These are phyloP conservation scores for Metschnikowia corniflorae DNA, from an alignment of 805 yeast genomes.

Conservation along the genomic window DNA sequence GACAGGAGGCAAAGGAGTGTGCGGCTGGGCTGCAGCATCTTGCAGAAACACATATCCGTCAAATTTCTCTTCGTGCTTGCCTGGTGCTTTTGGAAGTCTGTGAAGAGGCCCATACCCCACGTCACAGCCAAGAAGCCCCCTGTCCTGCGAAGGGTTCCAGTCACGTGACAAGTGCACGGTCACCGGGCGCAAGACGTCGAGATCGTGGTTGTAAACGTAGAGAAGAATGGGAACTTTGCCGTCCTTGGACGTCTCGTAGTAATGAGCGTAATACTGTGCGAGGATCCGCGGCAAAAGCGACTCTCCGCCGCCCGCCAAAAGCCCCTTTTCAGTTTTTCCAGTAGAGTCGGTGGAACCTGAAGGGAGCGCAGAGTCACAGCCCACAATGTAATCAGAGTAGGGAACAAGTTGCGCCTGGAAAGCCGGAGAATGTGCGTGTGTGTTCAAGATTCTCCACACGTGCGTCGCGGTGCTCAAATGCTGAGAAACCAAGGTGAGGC, in stretches of 20 bases:
- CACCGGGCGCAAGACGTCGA: slow-evolving; percentile 82
- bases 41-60: not conserved
- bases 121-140: slow-evolving; percentile 86
- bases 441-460: slow-evolving; percentile 81
- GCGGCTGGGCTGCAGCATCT: not conserved
- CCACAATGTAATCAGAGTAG: slow-evolving; percentile 83
- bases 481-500: slow-evolving; percentile 71
- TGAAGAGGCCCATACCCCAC: slow-evolving; percentile 92
- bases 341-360: slow-evolving; percentile 63
- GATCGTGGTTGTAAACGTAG: slow-evolving; percentile 81
- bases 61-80: not conserved
- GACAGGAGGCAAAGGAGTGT: not conserved
- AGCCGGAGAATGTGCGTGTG: slow-evolving; percentile 77
- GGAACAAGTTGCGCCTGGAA: slow-evolving; percentile 78
- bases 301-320: slow-evolving; percentile 85
- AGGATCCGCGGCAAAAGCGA: slow-evolving; percentile 67
- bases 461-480: slow-evolving; percentile 72
- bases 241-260: slow-evolving; percentile 27
- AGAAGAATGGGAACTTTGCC: slow-evolving; percentile 40
- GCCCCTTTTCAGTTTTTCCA: slow-evolving; percentile 48
- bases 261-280: slow-evolving; percentile 51
- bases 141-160: slow-evolving; percentile 65
- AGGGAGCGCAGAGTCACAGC: slow-evolving; percentile 47
- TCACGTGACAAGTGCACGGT: slow-evolving; percentile 59
- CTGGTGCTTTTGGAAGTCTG: slow-evolving; percentile 63